Evolutionary conservation across 1,284 basidiomycete species (phyloP), one percentile per base, ranked within the genome.

Genomic region (Cryptococcus sp.): DNA sequence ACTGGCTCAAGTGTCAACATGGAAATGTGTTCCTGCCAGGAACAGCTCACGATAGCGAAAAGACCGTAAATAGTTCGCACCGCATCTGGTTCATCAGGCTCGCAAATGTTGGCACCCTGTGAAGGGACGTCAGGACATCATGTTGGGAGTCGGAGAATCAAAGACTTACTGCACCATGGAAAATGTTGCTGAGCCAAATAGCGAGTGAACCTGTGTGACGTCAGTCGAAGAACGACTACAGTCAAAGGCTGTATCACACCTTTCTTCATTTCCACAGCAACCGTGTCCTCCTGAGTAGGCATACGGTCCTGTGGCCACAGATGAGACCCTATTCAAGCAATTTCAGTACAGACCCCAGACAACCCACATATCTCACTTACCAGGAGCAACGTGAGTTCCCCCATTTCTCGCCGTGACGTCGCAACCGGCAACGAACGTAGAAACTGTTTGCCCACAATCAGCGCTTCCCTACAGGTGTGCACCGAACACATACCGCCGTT

Each of bases 161-260:
- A 44, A 15, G 19, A 59, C 59, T 59, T 44, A 61, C 63, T 10
- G 63, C 63, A 4, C 63, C 63, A 46, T 64, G 63, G 52, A 64
- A 64, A 45, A 64, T 57, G 37, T 55, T 58, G 41, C 63, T 57
- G 22, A 64, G 55, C 63, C 63, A 64, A 49, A 64, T 64, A n/a
- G 56, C 63, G 10, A 64, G 52, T 1, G 61, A 63, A 0, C 61
- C 61, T 62, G 37, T 23, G 29, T 22, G 7, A 41, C 19, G 22
- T 41, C 17, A 44, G 19, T 19, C 37, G 3, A 3, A 5, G n/a
- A 17, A 3, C 16, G 20, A 34, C 17, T 8, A 13, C 20, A 4
- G 25, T 15, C 22, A 43, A 5, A 22, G 16, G 43, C 22, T 17
- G 10, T 39, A 38, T 44, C 47, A 50, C 46, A 56, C 62, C 62